phyloP scores from a whole-genome alignment of 2,329 filamentous ascomycete genomes.

The Fusarium decemcellulare region DNA sequence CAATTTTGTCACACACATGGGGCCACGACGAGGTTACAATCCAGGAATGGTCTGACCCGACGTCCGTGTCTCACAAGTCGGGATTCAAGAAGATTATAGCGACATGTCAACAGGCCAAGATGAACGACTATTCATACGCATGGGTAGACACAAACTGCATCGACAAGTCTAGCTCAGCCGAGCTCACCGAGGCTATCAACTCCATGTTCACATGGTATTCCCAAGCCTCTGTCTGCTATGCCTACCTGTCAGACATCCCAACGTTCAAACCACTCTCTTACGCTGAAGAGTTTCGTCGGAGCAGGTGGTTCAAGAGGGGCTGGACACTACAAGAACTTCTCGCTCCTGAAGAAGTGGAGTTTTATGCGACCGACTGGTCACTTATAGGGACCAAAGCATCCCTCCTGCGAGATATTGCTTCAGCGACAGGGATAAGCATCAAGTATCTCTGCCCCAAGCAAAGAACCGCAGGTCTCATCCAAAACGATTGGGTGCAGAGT shows the following conservation, averaged over 20 bases:
- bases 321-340: conserved; percentile 40
- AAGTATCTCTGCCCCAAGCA: background rate
- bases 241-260: conserved; percentile 28
- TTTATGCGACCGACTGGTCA: conserved; percentile 14
- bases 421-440: conserved; percentile 14
- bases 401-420: conserved; percentile 7
- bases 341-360: conserved; percentile 18
- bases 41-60: conserved; percentile 5
- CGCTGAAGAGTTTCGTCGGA: background rate
- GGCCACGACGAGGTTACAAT: conserved; percentile 15
- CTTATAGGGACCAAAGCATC: conserved; percentile 20
- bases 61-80: background rate
- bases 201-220: conserved; percentile 35
- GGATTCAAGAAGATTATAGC: conserved; percentile 11
- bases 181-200: conserved; percentile 20
- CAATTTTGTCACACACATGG: conserved; percentile 24
- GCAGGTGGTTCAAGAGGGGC: conserved; percentile 27
- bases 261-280: background rate
- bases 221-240: conserved; percentile 24
- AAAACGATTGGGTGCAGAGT: background rate
- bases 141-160: conserved; percentile 38
- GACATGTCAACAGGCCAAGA: conserved; percentile 10
- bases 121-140: conserved; percentile 2
- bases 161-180: conserved; percentile 36
- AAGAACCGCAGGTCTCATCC: background rate